Conservation (phyloP, 257 asterid species). For the Lycium ferocissimum region DNA sequence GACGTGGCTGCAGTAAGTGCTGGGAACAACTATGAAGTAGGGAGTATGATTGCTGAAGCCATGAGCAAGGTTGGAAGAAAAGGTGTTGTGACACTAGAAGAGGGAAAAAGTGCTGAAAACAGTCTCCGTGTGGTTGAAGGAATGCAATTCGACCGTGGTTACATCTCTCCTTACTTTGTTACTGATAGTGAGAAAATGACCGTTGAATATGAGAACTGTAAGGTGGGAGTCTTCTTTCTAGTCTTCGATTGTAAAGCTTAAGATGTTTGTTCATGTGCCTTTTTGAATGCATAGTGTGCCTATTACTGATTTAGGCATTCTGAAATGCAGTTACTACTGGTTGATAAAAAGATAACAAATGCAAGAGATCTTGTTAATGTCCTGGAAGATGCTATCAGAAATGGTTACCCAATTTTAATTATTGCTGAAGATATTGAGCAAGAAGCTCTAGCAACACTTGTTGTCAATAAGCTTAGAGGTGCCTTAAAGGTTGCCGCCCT, state of each 20-base stretch:
- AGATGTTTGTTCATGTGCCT: not conserved
- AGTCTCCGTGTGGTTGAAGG: conserved; percentile 91
- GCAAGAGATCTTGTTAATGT: conserved; percentile 85
- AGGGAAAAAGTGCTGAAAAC: conserved; percentile 95
- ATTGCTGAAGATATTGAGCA: conserved; percentile 98
- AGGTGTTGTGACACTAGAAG: conserved; percentile 98
- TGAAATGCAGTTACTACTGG: conserved; percentile 71
- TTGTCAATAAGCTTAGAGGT: conserved; percentile 94
- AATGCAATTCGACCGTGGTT: conserved; percentile 98
- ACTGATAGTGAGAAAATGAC: conserved; percentile 95
- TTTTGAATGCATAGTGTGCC: not conserved
- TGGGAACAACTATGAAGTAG: conserved; percentile 93
- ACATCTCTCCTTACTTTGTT: conserved; percentile 87
- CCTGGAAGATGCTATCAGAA: conserved; percentile 92
- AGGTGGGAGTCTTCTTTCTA: conserved; percentile 52
- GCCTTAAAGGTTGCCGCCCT: conserved; percentile 92
- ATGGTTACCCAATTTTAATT: conserved; percentile 80
- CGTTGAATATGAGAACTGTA: conserved; percentile 94
- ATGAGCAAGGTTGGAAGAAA: conserved; percentile 95
- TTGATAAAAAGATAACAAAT: conserved; percentile 91
- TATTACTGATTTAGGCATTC: conserved; percentile 29
- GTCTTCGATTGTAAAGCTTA: not conserved
- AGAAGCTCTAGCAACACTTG: conserved; percentile 98
- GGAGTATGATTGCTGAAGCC: conserved; percentile 95
- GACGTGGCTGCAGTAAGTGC: conserved; percentile 99